Base-by-base conservation (phyloP, 2,329 filamentous ascomycete species). In the Epichloe aotearoae region DNA sequence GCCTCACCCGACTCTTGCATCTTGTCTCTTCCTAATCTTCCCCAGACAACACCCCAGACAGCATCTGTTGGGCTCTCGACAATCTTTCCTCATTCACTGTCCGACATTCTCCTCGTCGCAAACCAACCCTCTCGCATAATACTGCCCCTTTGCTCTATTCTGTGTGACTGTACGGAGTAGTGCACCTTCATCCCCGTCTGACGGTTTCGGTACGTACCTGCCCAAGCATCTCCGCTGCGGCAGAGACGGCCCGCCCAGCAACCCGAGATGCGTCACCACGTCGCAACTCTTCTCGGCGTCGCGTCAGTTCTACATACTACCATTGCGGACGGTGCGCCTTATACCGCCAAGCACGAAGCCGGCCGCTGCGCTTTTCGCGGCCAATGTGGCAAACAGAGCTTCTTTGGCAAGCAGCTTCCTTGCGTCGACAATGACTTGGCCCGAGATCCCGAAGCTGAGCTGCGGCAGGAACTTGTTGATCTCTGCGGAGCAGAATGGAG, bases 341-440 rank as follows among this genome's bases (percentile, higher is more conserved):
- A 58, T 52, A 81, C 77, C 0, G 72, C 75, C 1, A 86, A 82
- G 56, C 91, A 96, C 60, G 90, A 96, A 68, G 74, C 83, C 47
- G 91, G 91, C 40, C 79, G 91, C 56, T 97, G 91, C 67, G 88
- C 91, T 1, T 88, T 97, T 55, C 81, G 91, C 47, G 89, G 89
- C 7, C 85, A 94, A 56, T 98, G 93, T 64, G 93, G 93, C 46
- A 90, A 89, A 67, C 84, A 91, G 68, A 84, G 84, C 55, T 85
- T 93, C 65, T 97, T 97, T 61, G 88, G 89, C 51, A 85, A 88
- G 52, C 81, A 95, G 58, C 74, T 97, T 54, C 93, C 93, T 4
- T 98, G 93, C 64, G 82, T 90, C 14, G 91, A 98, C 69, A 98
- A 98, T 64, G 89, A 76, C 4, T 72, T 83, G 37, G 93, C 93